Base-by-base conservation (phyloP, 2,329 filamentous ascomycete species). In the Epichloe amarillans region DNA sequence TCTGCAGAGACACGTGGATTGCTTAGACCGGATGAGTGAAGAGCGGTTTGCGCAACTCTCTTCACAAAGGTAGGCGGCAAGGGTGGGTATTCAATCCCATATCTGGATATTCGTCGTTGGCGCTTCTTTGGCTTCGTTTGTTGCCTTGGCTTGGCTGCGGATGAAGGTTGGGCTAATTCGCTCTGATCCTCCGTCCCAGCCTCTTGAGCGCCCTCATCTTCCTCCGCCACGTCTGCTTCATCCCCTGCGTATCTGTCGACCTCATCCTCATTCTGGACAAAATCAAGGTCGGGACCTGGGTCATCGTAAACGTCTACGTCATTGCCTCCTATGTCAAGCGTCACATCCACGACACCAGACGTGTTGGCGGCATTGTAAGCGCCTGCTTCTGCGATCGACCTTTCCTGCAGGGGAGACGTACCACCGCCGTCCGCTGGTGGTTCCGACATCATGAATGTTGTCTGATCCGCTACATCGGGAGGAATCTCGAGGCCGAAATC, bases 31-130 rank as follows among this genome's bases (percentile, higher is more conserved):
- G 82, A 79, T 4, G 79, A 79, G 58, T 82, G 80, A 19, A 84
- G 77, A 60, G 88, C 87, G 1, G 78, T 83, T 36, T 82, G 83
- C 7, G 84, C 83, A 2, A 88, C 68, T 55, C 80, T 75, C 66
- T 90, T 91, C 47, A 95, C 81, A 19, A 90, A 80, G 0, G 80
- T 75, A 1, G 77, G 69, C 2, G 89, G 87, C 41, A 95, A 69
- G 1, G 83, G 82, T 1, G 87, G 85, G 56, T 90, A 89, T 54
- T 84, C 78, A 47, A 86, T 80, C 26, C 87, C 87, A 60, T 89
- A 74, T 46, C 77, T 77, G 0, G 88, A 94, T 46, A 80, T 56
- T 12, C 65, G 62, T 58, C 75, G 76, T 53, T 62, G 67, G 53
- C 64, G 67, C 52, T 64, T 66, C 41, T 55, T 54, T 14, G 58